Evolutionary conservation across 768 basidiomycete genomes (phyloP), one percentile per base, ranked within the genome.

Genomic region (Fomitopsis serialis): DNA sequence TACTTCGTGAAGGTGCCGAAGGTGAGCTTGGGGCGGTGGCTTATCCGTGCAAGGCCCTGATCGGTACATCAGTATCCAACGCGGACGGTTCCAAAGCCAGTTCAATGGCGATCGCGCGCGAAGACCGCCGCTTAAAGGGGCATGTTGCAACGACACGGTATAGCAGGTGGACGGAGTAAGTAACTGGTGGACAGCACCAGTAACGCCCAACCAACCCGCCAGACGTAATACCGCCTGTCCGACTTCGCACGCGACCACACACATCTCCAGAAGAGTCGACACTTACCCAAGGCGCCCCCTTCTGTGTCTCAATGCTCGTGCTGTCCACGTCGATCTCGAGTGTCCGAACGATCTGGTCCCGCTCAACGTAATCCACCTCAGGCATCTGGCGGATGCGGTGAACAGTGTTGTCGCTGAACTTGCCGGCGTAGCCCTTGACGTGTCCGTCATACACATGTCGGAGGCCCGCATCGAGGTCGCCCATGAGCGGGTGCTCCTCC

Each of bases 21-120:
- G 9, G 75, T 73, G 22, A 99, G 82, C 63, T 70, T 83, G 12
- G 73, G 55, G 43, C 95, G 82, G 74, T 99, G 97, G 58, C 92
- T 94, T 64, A 98, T 81, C 37, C 97, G 88, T 43, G 97, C 94
- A 43, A 99, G 85, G 66, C 97, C 97, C 97, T 97, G 32, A n/a
- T n/a, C n/a, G n/a, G n/a, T n/a, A n/a, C n/a, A n/a, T n/a, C n/a
- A n/a, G n/a, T n/a, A n/a, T n/a, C n/a, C n/a, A n/a, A n/a, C n/a
- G n/a, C n/a, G n/a, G n/a, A n/a, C n/a, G n/a, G n/a, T n/a, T n/a
- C n/a, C n/a, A n/a, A n/a, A n/a, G n/a, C n/a, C n/a, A n/a, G n/a
- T n/a, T n/a, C n/a, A n/a, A n/a, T n/a, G n/a, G n/a, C n/a, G n/a
- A n/a, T n/a, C n/a, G n/a, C n/a, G n/a, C n/a, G n/a, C n/a, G n/a